Evolutionary conservation across 495 filamentous ascomycete genomes (phyloP).

Genomic region (Cladorrhinum samala): DNA sequence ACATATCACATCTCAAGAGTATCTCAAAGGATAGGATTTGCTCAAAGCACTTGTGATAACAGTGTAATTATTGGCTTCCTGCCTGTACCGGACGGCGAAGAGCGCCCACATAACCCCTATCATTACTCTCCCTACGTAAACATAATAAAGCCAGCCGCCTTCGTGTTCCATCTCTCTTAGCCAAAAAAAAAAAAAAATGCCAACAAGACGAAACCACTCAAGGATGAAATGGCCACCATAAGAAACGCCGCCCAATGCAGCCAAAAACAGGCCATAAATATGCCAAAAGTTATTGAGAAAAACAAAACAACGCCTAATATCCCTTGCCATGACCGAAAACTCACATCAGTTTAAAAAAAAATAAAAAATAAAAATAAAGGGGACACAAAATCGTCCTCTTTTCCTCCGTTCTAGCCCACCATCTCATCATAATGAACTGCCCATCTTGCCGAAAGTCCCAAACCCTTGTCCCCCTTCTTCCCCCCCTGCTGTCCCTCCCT

Average conservation of each 20-base stretch:
- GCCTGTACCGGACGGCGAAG: background rate
- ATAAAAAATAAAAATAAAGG: background rate
- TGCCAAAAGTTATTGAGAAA: conserved; percentile 4
- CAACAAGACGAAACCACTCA: no score
- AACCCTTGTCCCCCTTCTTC: background rate
- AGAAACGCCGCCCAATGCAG: conserved; percentile 19
- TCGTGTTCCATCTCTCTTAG: background rate
- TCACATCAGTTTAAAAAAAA: background rate
- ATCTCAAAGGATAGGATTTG: no score
- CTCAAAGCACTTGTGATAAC: no score
- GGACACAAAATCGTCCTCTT: background rate
- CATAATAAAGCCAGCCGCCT: background rate
- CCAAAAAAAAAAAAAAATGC: background rate
- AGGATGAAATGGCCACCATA: conserved; percentile 2
- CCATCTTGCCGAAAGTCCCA: conserved; percentile 12
- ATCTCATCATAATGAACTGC: conserved; percentile 26
- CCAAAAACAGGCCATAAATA: background rate
- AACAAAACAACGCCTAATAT: background rate
- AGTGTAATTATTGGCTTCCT: no score
- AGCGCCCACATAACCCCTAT: background rate
- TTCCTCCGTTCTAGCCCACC: background rate
- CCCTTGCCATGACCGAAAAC: background rate
- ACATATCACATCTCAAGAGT: no score
- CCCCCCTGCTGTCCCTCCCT: background rate
- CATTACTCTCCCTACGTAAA: background rate